Percentiles rank a stretch among this genome's conserved stretches.
Conservation (phyloP, 1,284 basidiomycete genomes). For the Ustilago shanxiensis region DNA sequence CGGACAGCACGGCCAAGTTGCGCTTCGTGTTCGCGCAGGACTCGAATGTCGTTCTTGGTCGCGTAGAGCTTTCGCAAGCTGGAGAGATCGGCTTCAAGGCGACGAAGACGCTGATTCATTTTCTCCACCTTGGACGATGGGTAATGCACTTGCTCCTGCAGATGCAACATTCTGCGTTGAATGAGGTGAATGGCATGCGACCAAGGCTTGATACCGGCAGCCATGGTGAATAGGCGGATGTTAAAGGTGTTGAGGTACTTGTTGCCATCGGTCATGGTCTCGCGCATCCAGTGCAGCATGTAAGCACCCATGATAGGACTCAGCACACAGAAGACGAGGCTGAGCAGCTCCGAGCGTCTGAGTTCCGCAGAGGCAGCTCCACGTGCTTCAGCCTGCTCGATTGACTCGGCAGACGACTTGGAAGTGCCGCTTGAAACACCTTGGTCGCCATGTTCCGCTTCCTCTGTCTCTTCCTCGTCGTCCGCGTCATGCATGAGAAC, state of each 20-base stretch:
- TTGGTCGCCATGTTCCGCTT: constrained; percentile 16
- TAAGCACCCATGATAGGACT: constrained; percentile 68
- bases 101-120: constrained; percentile 62
- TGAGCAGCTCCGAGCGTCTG: constrained; percentile 65
- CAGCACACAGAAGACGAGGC: constrained; percentile 63
- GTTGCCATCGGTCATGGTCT: constrained; percentile 65
- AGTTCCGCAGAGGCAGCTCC: constrained; percentile 61
- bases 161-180: constrained; percentile 58
- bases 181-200: constrained; percentile 54
- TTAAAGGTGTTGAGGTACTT: constrained; percentile 67
- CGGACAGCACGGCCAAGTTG: constrained; percentile 68
- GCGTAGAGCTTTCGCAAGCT: constrained; percentile 59
- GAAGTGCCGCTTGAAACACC: neutral
- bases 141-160: constrained; percentile 67
- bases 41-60: constrained; percentile 66
- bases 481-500: constrained; percentile 57
- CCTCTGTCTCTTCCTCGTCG: constrained; percentile 34
- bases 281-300: constrained; percentile 66
- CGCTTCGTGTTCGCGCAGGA: constrained; percentile 68
- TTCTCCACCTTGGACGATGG: constrained; percentile 66
- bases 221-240: constrained; percentile 69
- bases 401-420: constrained; percentile 13
- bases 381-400: constrained; percentile 31
- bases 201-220: constrained; percentile 70
- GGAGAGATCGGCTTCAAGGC: constrained; percentile 67